Evolutionary conservation across 129 eudicot genomes (phyloP).

Genomic region (sunflower (Helianthus annuus)): HanXRQr2.0-SUNRISE NC_035433.2:84852921-84853420

Average conservation of each 20-base stretch:
- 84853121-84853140: too few relatives aligned
- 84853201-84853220: background rate
- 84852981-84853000: too few relatives aligned
- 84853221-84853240: background rate
- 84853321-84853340: background rate
- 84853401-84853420: background rate
- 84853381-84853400: background rate
- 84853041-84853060: too few relatives aligned
- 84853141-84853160: background rate
- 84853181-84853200: background rate
- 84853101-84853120: too few relatives aligned
- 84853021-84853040: too few relatives aligned
- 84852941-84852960: too few relatives aligned
- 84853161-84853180: background rate
- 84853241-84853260: background rate
- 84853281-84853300: background rate
- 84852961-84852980: too few relatives aligned
- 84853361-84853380: background rate
- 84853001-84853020: too few relatives aligned
- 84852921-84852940: too few relatives aligned
- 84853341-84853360: background rate
- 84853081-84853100: too few relatives aligned
- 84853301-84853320: slow-evolving; percentile 3
- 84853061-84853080: too few relatives aligned
- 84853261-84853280: background rate